These are phyloP conservation scores for Pseudisothecium myosuroides DNA, from an alignment of 225 moss, liverwort and hornwort species.

Conservation along the genomic window DNA sequence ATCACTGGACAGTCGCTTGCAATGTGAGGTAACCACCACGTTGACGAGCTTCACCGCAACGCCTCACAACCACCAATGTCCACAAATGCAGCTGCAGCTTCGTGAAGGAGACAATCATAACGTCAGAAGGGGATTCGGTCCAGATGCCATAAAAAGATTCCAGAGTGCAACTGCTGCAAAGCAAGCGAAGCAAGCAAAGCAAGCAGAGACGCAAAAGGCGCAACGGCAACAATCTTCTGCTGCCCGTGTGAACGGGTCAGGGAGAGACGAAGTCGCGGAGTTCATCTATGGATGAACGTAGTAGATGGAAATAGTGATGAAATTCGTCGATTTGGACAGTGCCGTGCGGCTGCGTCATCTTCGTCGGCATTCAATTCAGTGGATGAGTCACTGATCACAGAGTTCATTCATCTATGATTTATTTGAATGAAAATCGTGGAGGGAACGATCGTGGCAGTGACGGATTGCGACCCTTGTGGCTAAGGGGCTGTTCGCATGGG, in stretches of 20 bases:
- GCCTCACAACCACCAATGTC: background rate
- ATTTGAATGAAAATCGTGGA: background rate
- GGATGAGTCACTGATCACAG: background rate
- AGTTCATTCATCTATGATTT: background rate
- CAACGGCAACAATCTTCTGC: background rate
- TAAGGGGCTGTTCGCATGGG: too few relatives aligned
- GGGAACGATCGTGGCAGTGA: background rate
- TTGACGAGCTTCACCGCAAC: background rate
- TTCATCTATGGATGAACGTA: background rate
- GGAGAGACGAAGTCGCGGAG: background rate
- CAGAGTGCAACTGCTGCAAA: background rate
- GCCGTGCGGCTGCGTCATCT: background rate
- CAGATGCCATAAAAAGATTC: background rate
- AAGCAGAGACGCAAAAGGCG: background rate
- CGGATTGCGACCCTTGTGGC: too few relatives aligned
- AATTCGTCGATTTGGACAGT: background rate
- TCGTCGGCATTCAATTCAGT: background rate
- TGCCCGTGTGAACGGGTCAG: background rate
- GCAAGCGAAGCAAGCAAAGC: background rate
- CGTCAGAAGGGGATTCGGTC: background rate
- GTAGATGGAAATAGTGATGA: background rate
- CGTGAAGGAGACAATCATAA: background rate
- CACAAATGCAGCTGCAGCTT: background rate
- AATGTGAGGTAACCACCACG: background rate
- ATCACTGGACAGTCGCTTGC: background rate